A percentile compares a stretch with the other conserved stretches of the same genome.
These are phyloP conservation scores for Paxillus ammoniavirescens DNA, from an alignment of 768 basidiomycete species.

Conservation along the genomic window DNA sequence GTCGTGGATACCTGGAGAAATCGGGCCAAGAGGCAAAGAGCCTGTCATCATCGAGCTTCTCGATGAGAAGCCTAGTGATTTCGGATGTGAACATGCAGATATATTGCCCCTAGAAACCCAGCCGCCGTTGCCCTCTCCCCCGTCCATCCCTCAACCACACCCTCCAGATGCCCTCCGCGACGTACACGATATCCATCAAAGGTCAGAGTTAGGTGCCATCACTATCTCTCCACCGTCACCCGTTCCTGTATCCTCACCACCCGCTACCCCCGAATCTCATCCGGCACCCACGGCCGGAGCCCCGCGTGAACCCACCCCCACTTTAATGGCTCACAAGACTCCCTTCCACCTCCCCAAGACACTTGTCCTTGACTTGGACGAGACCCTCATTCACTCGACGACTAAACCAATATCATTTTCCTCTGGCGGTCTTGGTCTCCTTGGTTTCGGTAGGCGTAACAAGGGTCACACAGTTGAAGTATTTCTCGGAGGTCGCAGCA, in stretches of 20 bases:
- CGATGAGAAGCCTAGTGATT: constrained; percentile 5
- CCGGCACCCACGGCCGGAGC: constrained; percentile 20
- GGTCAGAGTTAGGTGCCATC: constrained; percentile 15
- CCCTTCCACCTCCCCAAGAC: constrained; percentile 88
- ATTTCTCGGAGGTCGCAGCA: constrained; percentile 81
- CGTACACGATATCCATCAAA: constrained; percentile 8
- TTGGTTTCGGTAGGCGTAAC: constrained; percentile 60
- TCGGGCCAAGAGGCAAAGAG: constrained; percentile 15
- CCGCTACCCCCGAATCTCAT: constrained; percentile 9
- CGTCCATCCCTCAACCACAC: constrained; percentile 28
- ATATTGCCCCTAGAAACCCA: constrained; percentile 20
- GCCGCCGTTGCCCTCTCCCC: constrained; percentile 17
- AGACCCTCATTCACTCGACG: constrained; percentile 97
- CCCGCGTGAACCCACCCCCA: constrained; percentile 50
- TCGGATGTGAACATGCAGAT: constrained; percentile 13
- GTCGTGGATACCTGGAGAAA: constrained; percentile 35
- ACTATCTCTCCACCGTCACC: constrained; percentile 28
- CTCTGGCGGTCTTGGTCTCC: constrained; percentile 53
- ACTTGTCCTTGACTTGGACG: constrained; percentile 95
- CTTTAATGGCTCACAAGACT: constrained; percentile 49
- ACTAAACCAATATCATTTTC: constrained; percentile 64
- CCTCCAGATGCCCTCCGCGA: constrained; percentile 15
- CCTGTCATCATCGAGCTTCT: constrained; percentile 2
- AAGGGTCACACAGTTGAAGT: constrained; percentile 91
- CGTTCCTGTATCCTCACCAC: constrained; percentile 7